These are phyloP conservation scores for Petunia hybrid DNA, from an alignment of 305 asterid species.

Conservation along the genomic window DNA sequence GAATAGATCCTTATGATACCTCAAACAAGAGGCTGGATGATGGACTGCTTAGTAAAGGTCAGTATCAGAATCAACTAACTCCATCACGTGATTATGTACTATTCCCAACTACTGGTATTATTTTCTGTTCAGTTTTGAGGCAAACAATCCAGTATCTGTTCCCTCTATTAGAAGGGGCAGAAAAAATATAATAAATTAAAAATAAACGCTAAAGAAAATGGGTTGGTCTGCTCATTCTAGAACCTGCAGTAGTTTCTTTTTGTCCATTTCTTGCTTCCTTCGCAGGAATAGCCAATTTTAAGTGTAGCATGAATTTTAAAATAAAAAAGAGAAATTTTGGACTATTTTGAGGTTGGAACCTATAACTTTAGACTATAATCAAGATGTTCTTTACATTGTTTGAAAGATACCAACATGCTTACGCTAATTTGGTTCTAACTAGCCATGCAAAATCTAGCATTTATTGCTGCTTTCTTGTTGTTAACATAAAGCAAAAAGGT, in stretches of 20 bases:
- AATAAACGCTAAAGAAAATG: too few species aligned
- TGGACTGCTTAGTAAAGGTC: slow-evolving; percentile 54
- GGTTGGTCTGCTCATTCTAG: too few species aligned
- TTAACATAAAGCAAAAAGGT: not conserved
- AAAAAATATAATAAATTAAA: not conserved
- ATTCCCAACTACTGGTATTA: not conserved
- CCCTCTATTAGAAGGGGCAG: not conserved
- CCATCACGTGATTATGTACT: not conserved
- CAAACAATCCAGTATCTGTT: not conserved
- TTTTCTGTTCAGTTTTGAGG: not conserved
- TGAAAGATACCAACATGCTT: not conserved
- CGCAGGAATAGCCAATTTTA: not conserved
- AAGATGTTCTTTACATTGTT: not conserved
- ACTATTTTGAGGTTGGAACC: not conserved
- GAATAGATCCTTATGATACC: slow-evolving; percentile 78
- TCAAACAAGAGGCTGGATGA: slow-evolving; percentile 92
- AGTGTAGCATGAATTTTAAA: not conserved
- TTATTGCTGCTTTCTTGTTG: slow-evolving; percentile 24
- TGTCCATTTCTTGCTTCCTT: not conserved
- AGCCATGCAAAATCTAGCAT: slow-evolving; percentile 12
- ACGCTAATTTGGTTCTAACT: not conserved
- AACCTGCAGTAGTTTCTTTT: not conserved
- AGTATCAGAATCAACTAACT: slow-evolving; percentile 35
- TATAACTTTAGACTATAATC: not conserved
- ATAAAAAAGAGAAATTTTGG: not conserved